phyloP scores from a whole-genome alignment of 805 yeast genomes.

The Cyberlindnera xylosilytica region DNA sequence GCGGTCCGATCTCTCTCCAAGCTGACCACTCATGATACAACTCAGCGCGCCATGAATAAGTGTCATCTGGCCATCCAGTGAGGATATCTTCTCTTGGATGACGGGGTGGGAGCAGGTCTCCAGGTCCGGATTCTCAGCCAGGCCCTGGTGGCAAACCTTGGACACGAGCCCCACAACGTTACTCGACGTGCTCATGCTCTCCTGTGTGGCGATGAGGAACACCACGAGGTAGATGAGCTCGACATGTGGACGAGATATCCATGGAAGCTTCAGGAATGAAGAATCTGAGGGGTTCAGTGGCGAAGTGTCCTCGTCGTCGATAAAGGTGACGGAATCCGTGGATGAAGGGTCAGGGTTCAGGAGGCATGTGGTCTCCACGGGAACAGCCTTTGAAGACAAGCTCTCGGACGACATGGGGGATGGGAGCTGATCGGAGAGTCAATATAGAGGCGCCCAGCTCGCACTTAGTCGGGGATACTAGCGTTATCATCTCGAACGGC shows the following conservation, averaged over 20 bases:
- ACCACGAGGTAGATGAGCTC: constrained; percentile 41
- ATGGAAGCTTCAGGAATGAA: no score
- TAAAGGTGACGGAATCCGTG: no score
- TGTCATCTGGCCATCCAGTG: constrained; percentile 43
- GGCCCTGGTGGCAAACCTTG: constrained; percentile 27
- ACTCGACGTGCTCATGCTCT: constrained; percentile 39
- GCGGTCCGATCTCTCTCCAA: constrained; percentile 62
- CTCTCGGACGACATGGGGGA: no score
- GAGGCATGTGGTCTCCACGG: no score
- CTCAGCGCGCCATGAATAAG: constrained; percentile 43
- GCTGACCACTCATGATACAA: constrained; percentile 54
- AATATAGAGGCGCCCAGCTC: no score
- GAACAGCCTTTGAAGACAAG: no score
- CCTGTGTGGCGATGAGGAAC: constrained; percentile 41
- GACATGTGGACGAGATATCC: constrained; percentile 59
- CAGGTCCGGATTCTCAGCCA: constrained; percentile 20
- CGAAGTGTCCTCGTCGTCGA: no score
- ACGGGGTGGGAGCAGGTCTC: constrained; percentile 34
- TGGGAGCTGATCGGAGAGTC: no score
- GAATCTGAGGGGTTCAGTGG: no score
- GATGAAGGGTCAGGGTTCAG: no score
- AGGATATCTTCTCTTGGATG: constrained; percentile 45
- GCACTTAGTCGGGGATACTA: no score
- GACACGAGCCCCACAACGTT: constrained; percentile 32
- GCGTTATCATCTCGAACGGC: no score